Base-by-base conservation (phyloP, 1,284 basidiomycete genomes). In the Hemileia vastatrix region DNA sequence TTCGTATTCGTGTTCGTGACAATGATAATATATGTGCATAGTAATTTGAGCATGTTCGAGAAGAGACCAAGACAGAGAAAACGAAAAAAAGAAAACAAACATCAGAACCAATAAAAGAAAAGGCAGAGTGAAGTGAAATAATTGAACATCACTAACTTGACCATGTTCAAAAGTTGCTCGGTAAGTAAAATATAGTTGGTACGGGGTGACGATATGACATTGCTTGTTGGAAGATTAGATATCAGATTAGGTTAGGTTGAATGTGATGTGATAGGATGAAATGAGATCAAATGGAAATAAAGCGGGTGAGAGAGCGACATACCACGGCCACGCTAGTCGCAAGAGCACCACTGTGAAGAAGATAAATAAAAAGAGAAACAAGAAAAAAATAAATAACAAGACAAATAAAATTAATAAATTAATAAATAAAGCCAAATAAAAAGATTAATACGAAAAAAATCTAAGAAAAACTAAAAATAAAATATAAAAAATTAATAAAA, bases 141-240 rank as follows among this genome's bases (percentile, higher is more conserved):
- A 49, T 49, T 13, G 24, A 49, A 19, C 2, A 5, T 21, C 15
- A 21, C 40, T 53, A 50, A 62, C 59, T 43, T 62, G 59, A 54
- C 52, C 52, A 55, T 62, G 59, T 44, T 62, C 59, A 36, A 62
- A 62, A 15, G 59, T 45, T 19, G 59, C 59, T 21, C 59, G 43
- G 32, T 62, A 62, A 11, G 59, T 62, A 47, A 62, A 62, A 48
- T 62, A 62, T 24, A 62, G 59, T n/a, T 62, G 59, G 18, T 62
- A 62, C 18, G 59, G 59, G 6, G 59, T 62, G 1, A 62, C 44
- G 24, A 62, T 23, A 49, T 62, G 59, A 23, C 59, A 62, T 62
- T 62, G 59, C 59, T 62, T 48, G 24, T n/a, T n/a, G 23, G 9
- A 33, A 13, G 36, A 19, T 1, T 15, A 1, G 8, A 61, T 4